Conservation (phyloP, 2,329 filamentous ascomycete genomes). For the Cyphellophora europaea region DNA sequence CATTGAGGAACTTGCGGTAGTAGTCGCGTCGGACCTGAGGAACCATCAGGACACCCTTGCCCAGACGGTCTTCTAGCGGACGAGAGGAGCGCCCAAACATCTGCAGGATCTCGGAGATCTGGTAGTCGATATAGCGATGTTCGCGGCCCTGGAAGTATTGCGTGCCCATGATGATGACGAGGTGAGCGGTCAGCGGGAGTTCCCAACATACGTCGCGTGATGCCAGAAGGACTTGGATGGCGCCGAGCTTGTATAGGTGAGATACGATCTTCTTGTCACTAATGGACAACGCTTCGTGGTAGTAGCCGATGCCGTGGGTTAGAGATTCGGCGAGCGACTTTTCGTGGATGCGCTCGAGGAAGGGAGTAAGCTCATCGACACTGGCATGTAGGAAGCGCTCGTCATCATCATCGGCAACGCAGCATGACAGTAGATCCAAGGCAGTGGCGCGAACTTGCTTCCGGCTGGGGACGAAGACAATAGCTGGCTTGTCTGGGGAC, state of each 20-base stretch:
- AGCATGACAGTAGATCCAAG: constrained; percentile 78
- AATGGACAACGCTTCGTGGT: constrained; percentile 81
- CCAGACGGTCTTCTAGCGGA: constrained; percentile 66
- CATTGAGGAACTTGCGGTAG: constrained; percentile 97
- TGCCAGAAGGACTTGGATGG: constrained; percentile 74
- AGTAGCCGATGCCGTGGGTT: constrained; percentile 91
- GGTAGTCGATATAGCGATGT: constrained; percentile 94
- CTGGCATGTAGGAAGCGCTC: constrained; percentile 87
- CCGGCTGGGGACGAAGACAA: constrained; percentile 85
- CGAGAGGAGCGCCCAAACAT: constrained; percentile 95
- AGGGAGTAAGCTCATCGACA: constrained; percentile 67
- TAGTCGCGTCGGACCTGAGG: constrained; percentile 91
- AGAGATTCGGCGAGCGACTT: constrained; percentile 79
- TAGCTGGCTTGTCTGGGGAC: constrained; percentile 77
- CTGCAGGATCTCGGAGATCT: constrained; percentile 84
- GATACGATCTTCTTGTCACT: constrained; percentile 92
- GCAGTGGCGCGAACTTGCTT: constrained; percentile 88
- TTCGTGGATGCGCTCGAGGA: constrained; percentile 77
- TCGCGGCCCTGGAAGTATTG: constrained; percentile 96
- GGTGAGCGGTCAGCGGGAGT: constrained; percentile 73
- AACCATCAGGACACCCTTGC: constrained; percentile 92
- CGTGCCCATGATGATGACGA: constrained; percentile 94
- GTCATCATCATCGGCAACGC: constrained; percentile 79
- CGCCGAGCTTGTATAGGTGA: constrained; percentile 80
- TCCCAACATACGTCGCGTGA: constrained; percentile 95